Conservation (phyloP, 371 early-diverging fungal species). For the Mucor piriformis region DNA sequence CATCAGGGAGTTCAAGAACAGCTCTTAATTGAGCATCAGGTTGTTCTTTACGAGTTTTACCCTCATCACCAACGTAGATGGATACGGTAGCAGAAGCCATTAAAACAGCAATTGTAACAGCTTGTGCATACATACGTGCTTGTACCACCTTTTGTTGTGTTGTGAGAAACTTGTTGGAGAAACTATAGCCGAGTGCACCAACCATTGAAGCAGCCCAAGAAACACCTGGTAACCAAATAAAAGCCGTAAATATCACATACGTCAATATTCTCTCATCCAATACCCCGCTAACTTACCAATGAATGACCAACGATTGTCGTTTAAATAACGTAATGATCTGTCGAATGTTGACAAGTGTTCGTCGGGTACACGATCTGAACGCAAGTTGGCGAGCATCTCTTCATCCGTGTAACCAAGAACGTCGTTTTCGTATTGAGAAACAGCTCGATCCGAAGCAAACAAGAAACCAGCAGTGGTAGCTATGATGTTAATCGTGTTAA, state of each 20-base stretch:
- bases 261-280: neutral
- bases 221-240: constrained; percentile 43
- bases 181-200: constrained; percentile 66
- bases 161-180: constrained; percentile 67
- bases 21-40: constrained; percentile 53
- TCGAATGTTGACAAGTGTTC: constrained; percentile 28
- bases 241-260: neutral
- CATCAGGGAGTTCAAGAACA: constrained; percentile 45
- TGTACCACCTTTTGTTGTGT: constrained; percentile 77
- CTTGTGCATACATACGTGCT: constrained; percentile 74
- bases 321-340: constrained; percentile 38
- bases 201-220: constrained; percentile 75
- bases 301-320: constrained; percentile 54
- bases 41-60: constrained; percentile 24
- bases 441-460: constrained; percentile 48
- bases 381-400: constrained; percentile 27
- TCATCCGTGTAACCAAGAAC: constrained; percentile 51
- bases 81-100: constrained; percentile 57
- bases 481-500: constrained; percentile 3
- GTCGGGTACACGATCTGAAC: constrained; percentile 7
- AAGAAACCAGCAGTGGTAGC: constrained; percentile 50
- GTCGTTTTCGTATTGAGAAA: constrained; percentile 40
- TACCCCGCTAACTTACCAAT: constrained; percentile 44
- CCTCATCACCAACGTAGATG: constrained; percentile 47
- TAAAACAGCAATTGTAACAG: constrained; percentile 51